Evolutionary conservation across 257 asterid species (phyloP).

Genomic region (Asclepias syriaca): DNA sequence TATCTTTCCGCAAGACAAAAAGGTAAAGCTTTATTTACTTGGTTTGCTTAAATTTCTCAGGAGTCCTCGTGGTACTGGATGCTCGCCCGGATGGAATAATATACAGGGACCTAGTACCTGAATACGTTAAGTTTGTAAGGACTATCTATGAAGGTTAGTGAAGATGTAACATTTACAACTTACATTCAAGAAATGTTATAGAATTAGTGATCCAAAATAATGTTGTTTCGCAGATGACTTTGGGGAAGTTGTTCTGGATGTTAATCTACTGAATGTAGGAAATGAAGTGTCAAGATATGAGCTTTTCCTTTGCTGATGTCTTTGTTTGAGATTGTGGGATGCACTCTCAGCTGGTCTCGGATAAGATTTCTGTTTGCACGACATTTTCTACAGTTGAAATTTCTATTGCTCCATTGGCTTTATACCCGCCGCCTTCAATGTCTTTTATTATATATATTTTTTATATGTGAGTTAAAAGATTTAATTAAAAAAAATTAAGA

Average conservation of each 20-base stretch:
- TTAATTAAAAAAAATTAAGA: no score
- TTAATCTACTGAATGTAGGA: conserved; percentile 81
- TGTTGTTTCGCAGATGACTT: conserved; percentile 57
- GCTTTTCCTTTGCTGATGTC: conserved; percentile 66
- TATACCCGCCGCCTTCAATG: no score
- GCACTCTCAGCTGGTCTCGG: neutral
- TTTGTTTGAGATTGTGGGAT: neutral
- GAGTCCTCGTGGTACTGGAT: conserved; percentile 85
- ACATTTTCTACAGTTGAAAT: no score
- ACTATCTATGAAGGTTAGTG: conserved; percentile 78
- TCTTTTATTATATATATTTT: no score
- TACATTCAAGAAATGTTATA: neutral
- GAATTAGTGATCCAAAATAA: neutral
- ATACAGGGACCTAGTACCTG: conserved; percentile 72
- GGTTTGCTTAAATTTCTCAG: conserved; percentile 31
- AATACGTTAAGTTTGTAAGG: conserved; percentile 60
- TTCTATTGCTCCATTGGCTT: no score
- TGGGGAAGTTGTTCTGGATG: conserved; percentile 75
- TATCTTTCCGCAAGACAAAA: neutral
- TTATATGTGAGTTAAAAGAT: no score
- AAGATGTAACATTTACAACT: conserved; percentile 2
- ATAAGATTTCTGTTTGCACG: no score
- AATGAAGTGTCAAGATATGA: conserved; percentile 43
- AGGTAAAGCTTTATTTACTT: neutral
- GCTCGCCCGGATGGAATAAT: conserved; percentile 84